Evolutionary conservation across 1,284 basidiomycete species (phyloP).

Genomic region (Singerocomus inundabilis): DNA sequence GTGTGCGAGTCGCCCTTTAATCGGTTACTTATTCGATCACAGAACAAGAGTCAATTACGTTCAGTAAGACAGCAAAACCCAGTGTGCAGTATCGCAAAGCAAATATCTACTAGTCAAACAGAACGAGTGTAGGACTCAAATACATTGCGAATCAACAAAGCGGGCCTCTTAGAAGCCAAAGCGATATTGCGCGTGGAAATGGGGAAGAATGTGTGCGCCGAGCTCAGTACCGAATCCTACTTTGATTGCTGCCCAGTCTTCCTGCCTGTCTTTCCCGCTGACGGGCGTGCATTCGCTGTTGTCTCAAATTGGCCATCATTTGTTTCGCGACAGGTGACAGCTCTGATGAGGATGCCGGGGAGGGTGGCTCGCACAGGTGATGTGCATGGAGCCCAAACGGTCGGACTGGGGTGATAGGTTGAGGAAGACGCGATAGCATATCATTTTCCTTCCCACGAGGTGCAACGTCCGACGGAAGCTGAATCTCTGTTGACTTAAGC

Average conservation of each 20-base stretch:
- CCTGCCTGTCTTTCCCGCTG: constrained; percentile 33
- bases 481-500: not conserved
- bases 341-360: constrained; percentile 71
- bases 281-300: constrained; percentile 51
- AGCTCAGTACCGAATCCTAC: constrained; percentile 29
- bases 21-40: too few relatives aligned
- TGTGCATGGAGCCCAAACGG: constrained; percentile 36
- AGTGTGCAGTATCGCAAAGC: constrained; percentile 2
- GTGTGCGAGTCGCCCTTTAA: too few relatives aligned
- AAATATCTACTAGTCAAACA: constrained; percentile 13
- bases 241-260: constrained; percentile 32
- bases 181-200: not conserved
- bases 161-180: constrained; percentile 14
- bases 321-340: constrained; percentile 63
- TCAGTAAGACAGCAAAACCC: not conserved
- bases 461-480: not conserved
- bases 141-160: constrained; percentile 20
- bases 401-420: constrained; percentile 31
- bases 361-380: constrained; percentile 38
- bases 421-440: constrained; percentile 29
- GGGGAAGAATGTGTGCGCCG: not conserved
- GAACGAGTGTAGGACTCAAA: constrained; percentile 8
- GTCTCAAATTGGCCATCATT: constrained; percentile 63
- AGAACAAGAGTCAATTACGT: not conserved
- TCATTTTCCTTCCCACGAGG: constrained; percentile 27